Base-by-base conservation (phyloP, 306 rosid genomes). In the Acacia crassicarpa region DNA sequence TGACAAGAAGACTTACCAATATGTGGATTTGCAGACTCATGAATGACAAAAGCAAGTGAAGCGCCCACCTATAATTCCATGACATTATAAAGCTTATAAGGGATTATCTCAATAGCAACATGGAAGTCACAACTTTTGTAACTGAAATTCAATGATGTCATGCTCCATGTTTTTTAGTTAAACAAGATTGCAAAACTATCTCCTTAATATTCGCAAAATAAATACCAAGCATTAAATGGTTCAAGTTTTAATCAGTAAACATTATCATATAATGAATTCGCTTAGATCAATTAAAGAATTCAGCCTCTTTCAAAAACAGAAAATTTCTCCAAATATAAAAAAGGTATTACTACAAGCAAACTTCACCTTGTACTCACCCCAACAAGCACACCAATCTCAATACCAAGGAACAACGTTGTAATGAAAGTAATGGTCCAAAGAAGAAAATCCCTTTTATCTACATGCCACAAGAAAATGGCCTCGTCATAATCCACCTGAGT, bases 1-100 rank as follows among this genome's bases (percentile, higher is more conserved):
- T 45, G 70, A 65, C 25, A 68, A 81, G 77, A 78, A 72, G 46
- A 83, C 93, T 87, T 86, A 93, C 99, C 99, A 85, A 95, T 87
- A 85, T 95, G 99, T 71, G 98, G 99, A 83, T 95, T 95, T 56
- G 99, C 98, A 59, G 99, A 95, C 88, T 95, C 99, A 46, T 93
- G 94, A 85, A 92, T 93, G 82, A 95, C 99, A 89, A 95, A 95
- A 74, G 92, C 99, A 80, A 95, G 99, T 3, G 99, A 90, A 78
- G 83, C 90, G 72, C 99, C 96, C 86, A 92, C 99, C 98, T 95
- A 80, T 78, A 84, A 77, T 87, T 82, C 35, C 81, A 88, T 71
- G 83, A 72, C 67, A 72, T 71, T 43, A 40, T 40, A 11, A 69
- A 11, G 25, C 27, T 44, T 15, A 77, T 27, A 65, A 48, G 49